A percentile compares a stretch with the other conserved stretches of the same genome.
Evolutionary conservation across 345 rosid genomes (phyloP).

Genomic region (Capsella bursapastoris): DNA sequence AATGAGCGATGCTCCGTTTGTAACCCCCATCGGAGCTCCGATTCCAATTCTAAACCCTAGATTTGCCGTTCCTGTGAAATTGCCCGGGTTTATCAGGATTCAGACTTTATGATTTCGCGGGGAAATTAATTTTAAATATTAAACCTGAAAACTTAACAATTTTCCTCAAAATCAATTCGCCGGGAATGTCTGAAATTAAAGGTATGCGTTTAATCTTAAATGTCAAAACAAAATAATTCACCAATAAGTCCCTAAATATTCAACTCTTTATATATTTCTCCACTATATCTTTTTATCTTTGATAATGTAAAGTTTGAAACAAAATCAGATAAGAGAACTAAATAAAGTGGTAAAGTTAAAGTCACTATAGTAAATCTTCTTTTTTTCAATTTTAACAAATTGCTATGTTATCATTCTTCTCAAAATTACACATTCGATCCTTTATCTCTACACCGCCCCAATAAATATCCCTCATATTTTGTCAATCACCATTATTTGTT

Average conservation of each 20-base stretch:
- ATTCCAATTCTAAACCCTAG: conserved; percentile 37
- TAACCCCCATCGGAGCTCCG: conserved; percentile 29
- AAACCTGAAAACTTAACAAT: background rate
- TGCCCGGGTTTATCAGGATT: conserved; percentile 28
- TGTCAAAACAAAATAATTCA: background rate
- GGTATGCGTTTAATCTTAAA: background rate
- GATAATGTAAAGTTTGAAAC: background rate
- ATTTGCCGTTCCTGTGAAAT: conserved; percentile 16
- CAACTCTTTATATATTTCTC: background rate
- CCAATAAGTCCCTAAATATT: background rate
- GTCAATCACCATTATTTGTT: conserved; percentile 25
- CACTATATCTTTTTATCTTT: background rate
- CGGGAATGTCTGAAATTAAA: background rate
- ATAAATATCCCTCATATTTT: background rate
- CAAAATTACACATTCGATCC: conserved; percentile 2
- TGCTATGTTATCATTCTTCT: background rate
- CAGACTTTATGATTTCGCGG: conserved; percentile 37
- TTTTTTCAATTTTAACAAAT: background rate
- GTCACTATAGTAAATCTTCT: background rate
- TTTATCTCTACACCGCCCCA: conserved; percentile 22
- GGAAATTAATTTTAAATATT: conserved; percentile 14
- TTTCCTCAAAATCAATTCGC: background rate
- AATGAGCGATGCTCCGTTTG: conserved; percentile 45
- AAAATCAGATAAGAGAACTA: background rate
- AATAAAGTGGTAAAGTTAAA: too few relatives aligned